Evolutionary conservation across 345 rosid genomes (phyloP).

Genomic region (Aethionema arabicum): DNA sequence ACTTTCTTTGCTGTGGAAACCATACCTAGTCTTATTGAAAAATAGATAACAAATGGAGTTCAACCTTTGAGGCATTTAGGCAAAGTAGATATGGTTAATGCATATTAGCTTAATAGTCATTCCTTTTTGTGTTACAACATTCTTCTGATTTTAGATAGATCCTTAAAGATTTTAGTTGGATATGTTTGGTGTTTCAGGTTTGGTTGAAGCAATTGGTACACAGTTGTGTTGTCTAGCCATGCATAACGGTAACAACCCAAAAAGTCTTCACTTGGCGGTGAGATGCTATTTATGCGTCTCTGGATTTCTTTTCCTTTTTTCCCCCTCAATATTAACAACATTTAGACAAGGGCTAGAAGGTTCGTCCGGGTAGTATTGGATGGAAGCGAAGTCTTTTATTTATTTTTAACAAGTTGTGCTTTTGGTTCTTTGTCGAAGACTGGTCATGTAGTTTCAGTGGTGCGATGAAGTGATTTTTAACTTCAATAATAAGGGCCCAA

Average conservation of each 20-base stretch:
- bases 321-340: conserved; percentile 6
- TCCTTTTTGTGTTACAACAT: not conserved
- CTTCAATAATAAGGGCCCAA: conserved; percentile 20
- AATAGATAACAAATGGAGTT: conserved; percentile 14
- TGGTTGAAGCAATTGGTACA: conserved; percentile 28
- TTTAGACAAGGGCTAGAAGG: conserved; percentile 30
- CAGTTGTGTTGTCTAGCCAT: conserved; percentile 25
- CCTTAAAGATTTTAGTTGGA: not conserved
- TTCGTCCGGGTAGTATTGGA: conserved; percentile 23
- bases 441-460: conserved; percentile 24
- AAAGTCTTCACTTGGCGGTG: conserved; percentile 10
- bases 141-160: not conserved
- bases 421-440: conserved; percentile 26
- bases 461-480: conserved; percentile 27
- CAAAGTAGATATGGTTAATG: not conserved
- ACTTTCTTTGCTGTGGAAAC: not conserved
- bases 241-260: conserved; percentile 16
- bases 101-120: not conserved
- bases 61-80: not conserved
- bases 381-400: conserved; percentile 8
- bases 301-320: conserved; percentile 15
- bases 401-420: conserved; percentile 30
- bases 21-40: not conserved
- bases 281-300: conserved; percentile 21
- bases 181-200: conserved; percentile 26